A percentile compares a stretch with the other conserved stretches of the same genome.
Conservation (phyloP, 306 rosid genomes). For the Pachyrhizus erosus region DNA sequence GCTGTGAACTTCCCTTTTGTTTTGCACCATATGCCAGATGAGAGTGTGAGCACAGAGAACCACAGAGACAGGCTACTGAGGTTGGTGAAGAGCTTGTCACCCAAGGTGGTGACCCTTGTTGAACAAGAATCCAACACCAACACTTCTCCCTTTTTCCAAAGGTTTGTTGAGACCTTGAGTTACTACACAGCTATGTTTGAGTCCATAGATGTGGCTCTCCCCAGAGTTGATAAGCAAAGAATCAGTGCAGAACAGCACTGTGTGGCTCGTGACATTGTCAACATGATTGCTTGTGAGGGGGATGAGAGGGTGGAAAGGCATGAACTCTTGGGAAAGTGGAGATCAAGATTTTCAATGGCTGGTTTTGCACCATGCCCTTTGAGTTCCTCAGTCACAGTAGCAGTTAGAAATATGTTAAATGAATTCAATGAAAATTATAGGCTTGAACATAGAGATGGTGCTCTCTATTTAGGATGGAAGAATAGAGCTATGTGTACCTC, state of each 20-base stretch:
- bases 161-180: constrained; percentile 75
- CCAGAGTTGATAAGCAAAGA: constrained; percentile 68
- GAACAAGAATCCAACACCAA: constrained; percentile 99
- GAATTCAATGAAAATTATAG: constrained; percentile 62
- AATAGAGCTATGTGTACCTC: constrained; percentile 65
- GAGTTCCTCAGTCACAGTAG: constrained; percentile 56
- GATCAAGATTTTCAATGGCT: constrained; percentile 77
- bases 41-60: constrained; percentile 88
- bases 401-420: constrained; percentile 55
- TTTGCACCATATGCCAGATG: constrained; percentile 98
- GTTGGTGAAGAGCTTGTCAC: constrained; percentile 77
- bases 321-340: constrained; percentile 86
- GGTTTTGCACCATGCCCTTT: constrained; percentile 66
- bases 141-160: constrained; percentile 75
- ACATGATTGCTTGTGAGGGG: constrained; percentile 93
- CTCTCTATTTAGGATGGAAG: constrained; percentile 81
- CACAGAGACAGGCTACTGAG: constrained; percentile 85
- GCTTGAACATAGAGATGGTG: constrained; percentile 52
- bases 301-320: constrained; percentile 90
- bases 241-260: constrained; percentile 88
- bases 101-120: constrained; percentile 78
- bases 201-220: constrained; percentile 66
- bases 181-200: constrained; percentile 90
- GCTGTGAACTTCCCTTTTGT: constrained; percentile 80
- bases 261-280: constrained; percentile 91